Percentiles rank a stretch among this genome's conserved stretches.
phyloP scores from a whole-genome alignment of 495 filamentous ascomycete genomes.

The Haplographium delicatum region DNA sequence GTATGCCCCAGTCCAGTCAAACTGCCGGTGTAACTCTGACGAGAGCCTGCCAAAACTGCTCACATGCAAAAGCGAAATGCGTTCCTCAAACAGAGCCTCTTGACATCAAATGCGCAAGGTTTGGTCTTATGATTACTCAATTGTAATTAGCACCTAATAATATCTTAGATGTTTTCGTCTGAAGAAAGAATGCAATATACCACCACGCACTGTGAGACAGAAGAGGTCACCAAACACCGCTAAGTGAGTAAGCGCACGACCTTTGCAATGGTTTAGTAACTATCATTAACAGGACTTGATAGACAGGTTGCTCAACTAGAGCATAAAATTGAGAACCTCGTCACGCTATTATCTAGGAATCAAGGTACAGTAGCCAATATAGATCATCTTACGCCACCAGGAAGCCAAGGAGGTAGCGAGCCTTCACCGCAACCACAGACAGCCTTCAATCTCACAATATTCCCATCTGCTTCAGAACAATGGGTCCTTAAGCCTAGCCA shows the following conservation, averaged over 20 bases:
- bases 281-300: not conserved
- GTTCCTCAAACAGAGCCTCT: constrained; percentile 2
- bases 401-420: constrained; percentile 2
- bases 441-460: not conserved
- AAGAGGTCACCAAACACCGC: constrained; percentile 16
- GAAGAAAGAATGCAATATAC: constrained; percentile 14
- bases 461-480: too few relatives aligned
- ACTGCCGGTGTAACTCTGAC: too few relatives aligned
- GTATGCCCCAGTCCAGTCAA: too few relatives aligned
- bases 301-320: constrained; percentile 19
- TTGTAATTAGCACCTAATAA: too few relatives aligned
- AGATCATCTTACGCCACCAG: constrained; percentile 1
- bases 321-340: constrained; percentile 21
- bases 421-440: not conserved
- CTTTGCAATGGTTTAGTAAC: not conserved
- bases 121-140: too few relatives aligned
- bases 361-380: not conserved
- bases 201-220: constrained; percentile 5
- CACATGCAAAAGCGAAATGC: constrained; percentile 18
- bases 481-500: too few relatives aligned
- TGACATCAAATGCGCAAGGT: constrained; percentile 14
- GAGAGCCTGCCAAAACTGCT: constrained; percentile 19
- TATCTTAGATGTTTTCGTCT: constrained; percentile 16
- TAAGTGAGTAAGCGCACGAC: constrained; percentile 3
- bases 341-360: constrained; percentile 11